Percentiles rank a stretch among this genome's conserved stretches.
Evolutionary conservation across 305 asterid genomes (phyloP).

Genomic region (Rubia occidens): DNA sequence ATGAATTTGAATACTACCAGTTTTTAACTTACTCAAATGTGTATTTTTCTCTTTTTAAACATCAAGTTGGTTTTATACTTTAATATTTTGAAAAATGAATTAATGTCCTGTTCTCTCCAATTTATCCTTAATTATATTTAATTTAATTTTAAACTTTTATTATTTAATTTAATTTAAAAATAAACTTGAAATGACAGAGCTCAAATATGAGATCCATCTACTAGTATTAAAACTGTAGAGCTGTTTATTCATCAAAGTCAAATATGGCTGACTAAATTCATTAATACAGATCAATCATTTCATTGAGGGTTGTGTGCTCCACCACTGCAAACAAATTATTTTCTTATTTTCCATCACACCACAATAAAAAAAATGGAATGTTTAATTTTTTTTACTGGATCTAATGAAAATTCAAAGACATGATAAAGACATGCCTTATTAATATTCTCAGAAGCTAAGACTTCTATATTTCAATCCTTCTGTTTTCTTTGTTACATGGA

Average conservation of each 20-base stretch:
- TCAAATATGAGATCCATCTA: background rate
- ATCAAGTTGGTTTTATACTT: background rate
- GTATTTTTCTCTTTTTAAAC: background rate
- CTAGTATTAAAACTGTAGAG: background rate
- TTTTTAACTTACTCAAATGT: background rate
- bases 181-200: background rate
- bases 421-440: background rate
- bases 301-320: constrained; percentile 2
- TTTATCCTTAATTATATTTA: too few relatives aligned
- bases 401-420: background rate
- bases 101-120: too few relatives aligned
- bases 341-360: background rate
- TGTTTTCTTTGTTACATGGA: too few relatives aligned
- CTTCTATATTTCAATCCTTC: background rate
- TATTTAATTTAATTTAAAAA: too few relatives aligned
- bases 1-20: background rate
- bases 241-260: constrained; percentile 1
- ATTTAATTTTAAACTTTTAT: too few relatives aligned
- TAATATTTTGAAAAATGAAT: too few relatives aligned
- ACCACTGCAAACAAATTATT: background rate
- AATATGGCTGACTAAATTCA: background rate
- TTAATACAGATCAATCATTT: background rate
- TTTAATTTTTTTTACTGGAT: background rate
- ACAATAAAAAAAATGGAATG: background rate
- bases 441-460: background rate